Evolutionary conservation across 2,329 filamentous ascomycete genomes (phyloP).

Genomic region (Fusarium sp.): DNA sequence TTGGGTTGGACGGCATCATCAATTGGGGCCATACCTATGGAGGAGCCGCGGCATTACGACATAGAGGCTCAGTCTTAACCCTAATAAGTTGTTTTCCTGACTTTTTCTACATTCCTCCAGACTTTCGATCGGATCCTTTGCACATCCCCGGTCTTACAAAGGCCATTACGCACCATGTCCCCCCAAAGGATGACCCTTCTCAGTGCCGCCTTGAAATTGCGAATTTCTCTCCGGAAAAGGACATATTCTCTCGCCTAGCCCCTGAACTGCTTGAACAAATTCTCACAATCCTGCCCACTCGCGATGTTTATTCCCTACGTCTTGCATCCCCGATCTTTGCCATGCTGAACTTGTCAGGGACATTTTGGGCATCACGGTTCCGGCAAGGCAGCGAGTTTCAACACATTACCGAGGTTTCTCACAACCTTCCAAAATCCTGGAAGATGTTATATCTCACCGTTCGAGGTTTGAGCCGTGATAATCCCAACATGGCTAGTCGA

Average conservation of each 20-base stretch:
- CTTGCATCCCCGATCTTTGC: constrained; percentile 24
- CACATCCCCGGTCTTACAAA: not conserved
- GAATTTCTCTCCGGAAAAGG: not conserved
- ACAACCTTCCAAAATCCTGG: constrained; percentile 15
- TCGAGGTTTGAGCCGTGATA: not conserved
- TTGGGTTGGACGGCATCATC: not conserved
- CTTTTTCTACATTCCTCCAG: not conserved
- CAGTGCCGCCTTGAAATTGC: not conserved
- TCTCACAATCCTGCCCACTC: constrained; percentile 2
- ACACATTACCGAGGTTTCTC: constrained; percentile 5
- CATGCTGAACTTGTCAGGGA: constrained; percentile 3
- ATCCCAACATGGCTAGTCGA: constrained; percentile 19
- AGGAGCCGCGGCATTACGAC: not conserved
- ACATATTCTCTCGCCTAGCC: constrained; percentile 17
- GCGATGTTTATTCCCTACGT: constrained; percentile 17
- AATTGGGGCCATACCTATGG: constrained; percentile 32
- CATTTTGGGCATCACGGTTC: constrained; percentile 31
- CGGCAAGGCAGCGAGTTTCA: constrained; percentile 13
- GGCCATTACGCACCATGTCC: not conserved
- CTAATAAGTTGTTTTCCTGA: not conserved
- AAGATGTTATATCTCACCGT: constrained; percentile 4
- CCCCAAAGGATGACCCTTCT: constrained; percentile 2
- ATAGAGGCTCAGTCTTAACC: not conserved
- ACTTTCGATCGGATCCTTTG: constrained; percentile 5
- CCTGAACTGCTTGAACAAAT: constrained; percentile 23